Percentiles rank a stretch among this genome's conserved stretches.
These are phyloP conservation scores for Oleoguttula mirabilis DNA, from an alignment of 495 filamentous ascomycete genomes.

Conservation along the genomic window DNA sequence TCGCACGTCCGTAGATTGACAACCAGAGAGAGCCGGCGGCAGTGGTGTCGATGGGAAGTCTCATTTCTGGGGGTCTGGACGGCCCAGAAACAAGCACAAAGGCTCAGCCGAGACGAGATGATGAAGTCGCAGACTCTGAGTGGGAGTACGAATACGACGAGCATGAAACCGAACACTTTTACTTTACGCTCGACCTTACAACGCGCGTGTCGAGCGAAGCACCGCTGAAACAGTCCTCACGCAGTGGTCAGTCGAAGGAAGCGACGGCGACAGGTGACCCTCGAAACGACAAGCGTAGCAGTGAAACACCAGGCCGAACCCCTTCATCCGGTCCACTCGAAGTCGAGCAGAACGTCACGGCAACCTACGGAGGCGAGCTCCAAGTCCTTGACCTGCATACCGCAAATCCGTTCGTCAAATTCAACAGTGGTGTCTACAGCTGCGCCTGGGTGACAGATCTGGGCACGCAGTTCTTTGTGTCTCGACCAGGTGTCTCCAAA, in stretches of 20 bases:
- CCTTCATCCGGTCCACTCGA: background rate
- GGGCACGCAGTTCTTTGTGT: conserved; percentile 67
- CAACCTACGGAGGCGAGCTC: conserved; percentile 32
- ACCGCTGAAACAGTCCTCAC: no score
- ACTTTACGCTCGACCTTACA: conserved; percentile 30
- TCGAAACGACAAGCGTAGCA: background rate
- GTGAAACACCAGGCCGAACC: no score
- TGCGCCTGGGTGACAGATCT: conserved; percentile 67
- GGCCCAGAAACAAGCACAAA: no score
- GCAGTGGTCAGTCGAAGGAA: background rate
- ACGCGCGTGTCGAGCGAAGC: conserved; percentile 13
- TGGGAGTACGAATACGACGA: conserved; percentile 55
- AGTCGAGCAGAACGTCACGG: background rate
- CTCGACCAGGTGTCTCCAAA: conserved; percentile 1
- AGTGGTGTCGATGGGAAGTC: no score
- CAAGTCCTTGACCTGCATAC: conserved; percentile 73
- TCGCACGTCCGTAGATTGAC: no score
- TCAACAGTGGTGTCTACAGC: conserved; percentile 60
- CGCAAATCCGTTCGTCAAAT: conserved; percentile 55
- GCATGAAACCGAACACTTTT: conserved; percentile 41
- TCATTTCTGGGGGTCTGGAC: no score
- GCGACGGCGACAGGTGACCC: background rate
- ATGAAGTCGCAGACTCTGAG: no score
- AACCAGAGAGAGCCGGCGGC: no score
- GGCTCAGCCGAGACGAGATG: no score